These are phyloP conservation scores for Colletotrichum navitas DNA, from an alignment of 2,329 filamentous ascomycete genomes.

Conservation along the genomic window DNA sequence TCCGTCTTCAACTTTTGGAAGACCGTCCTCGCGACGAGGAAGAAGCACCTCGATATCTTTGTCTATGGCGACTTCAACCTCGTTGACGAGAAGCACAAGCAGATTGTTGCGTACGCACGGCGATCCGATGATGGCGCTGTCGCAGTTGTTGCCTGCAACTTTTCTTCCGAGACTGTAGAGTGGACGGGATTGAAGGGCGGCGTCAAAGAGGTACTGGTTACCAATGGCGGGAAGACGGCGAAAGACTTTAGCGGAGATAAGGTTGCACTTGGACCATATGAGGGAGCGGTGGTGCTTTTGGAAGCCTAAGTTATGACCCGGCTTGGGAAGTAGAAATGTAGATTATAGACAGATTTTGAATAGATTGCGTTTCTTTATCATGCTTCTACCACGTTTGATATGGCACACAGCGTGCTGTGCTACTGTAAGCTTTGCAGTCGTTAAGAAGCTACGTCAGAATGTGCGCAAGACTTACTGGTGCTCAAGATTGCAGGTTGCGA, in stretches of 20 bases:
- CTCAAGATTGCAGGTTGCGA: neutral
- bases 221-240: constrained; percentile 48
- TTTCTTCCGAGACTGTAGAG: constrained; percentile 49
- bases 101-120: constrained; percentile 56
- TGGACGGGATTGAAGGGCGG: constrained; percentile 48
- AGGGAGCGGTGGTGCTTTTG: constrained; percentile 53
- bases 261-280: constrained; percentile 53
- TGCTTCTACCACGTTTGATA: neutral
- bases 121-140: constrained; percentile 48
- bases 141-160: constrained; percentile 56
- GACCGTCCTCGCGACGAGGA: constrained; percentile 69
- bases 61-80: constrained; percentile 71
- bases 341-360: constrained; percentile 10
- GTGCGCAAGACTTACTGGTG: neutral
- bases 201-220: constrained; percentile 53
- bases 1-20: constrained; percentile 74
- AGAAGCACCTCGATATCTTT: constrained; percentile 71
- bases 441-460: neutral
- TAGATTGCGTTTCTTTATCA: neutral
- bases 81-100: constrained; percentile 52
- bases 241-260: constrained; percentile 46
- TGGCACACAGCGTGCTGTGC: neutral
- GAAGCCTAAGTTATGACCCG: constrained; percentile 23
- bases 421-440: neutral
- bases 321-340: constrained; percentile 3